Base-by-base conservation (phyloP, 2,329 filamentous ascomycete species). In the Colletotrichum caudatum region DNA sequence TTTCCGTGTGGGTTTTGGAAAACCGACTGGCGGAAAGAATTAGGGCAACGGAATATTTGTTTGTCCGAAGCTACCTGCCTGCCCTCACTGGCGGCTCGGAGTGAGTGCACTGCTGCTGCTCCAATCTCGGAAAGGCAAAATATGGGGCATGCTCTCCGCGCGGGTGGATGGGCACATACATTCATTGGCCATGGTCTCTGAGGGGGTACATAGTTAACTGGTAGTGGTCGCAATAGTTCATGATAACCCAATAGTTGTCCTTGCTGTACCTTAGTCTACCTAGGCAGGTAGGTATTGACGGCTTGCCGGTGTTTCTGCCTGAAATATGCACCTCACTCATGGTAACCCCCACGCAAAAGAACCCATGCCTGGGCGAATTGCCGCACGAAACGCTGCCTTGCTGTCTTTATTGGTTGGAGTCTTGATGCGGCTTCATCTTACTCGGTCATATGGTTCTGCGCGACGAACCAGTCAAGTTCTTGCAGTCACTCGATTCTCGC, bases 1-100 rank as follows among this genome's bases (percentile, higher is more conserved):
- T 68, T 71, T 39, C 44, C 59, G 54, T 72, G 72, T 73, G 72
- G 69, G 69, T 60, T 63, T 56, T 54, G 23, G 18, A 6, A 51
- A 67, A 70, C 20, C 9, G 53, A 57, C 46, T 61, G 58, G 48
- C 51, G 51, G 44, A 29, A 44, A 61, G 64, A 69, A 60, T 71
- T 72, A 72, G 70, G 70, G 70, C 70, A 72, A 61, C 70, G 67
- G 70, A 71, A 16, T 2, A 62, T 12, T n/a, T 5, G 41, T 66
- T 72, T 35, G 18, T 35, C 70, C 70, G 67, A 14, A 8, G 16
- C 8, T 11, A 1, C 5, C 26, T 8, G 44, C 57, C 50, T 1
- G 14, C 20, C 7, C 48, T 51, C 23, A 8, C 44, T 14, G 39
- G 48, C n/a, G 37, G 44, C 18, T 26, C 33, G 60, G 39, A 11